A percentile compares a stretch with the other conserved stretches of the same genome.
Conservation (phyloP, 1,284 basidiomycete species). For the Ustilago crameri region DNA sequence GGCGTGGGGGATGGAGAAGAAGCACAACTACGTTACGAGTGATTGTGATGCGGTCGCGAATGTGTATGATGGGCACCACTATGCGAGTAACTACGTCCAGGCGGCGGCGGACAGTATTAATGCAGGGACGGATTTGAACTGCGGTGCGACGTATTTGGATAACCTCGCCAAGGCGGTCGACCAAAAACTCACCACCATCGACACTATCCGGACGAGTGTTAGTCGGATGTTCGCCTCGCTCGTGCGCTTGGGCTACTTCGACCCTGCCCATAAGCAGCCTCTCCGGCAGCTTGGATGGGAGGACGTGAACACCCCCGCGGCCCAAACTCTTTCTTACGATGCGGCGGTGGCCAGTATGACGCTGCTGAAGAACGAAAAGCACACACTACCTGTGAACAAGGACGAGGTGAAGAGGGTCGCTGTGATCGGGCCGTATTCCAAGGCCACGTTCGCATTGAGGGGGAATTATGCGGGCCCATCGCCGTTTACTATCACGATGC, state of each 20-base stretch:
- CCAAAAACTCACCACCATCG: slow-evolving; percentile 13
- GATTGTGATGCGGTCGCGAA: slow-evolving; percentile 34
- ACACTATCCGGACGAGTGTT: slow-evolving; percentile 10
- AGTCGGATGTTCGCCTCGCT: slow-evolving; percentile 20
- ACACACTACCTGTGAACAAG: slow-evolving; percentile 2
- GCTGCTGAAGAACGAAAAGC: slow-evolving; percentile 16
- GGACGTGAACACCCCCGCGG: slow-evolving; percentile 15
- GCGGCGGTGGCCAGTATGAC: slow-evolving; percentile 8
- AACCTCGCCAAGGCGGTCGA: slow-evolving; percentile 11
- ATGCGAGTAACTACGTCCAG: slow-evolving; percentile 17
- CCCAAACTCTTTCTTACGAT: slow-evolving; percentile 17
- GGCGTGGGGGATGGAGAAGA: slow-evolving; percentile 18
- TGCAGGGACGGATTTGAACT: slow-evolving; percentile 26
- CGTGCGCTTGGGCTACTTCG: slow-evolving; percentile 26
- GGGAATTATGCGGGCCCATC: slow-evolving; percentile 26
- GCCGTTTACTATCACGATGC: slow-evolving; percentile 12
- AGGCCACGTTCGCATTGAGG: slow-evolving; percentile 14
- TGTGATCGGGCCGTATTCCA: slow-evolving; percentile 21
- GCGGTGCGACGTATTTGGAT: slow-evolving; percentile 32
- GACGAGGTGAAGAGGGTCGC: slow-evolving; percentile 10
- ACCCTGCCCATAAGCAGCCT: slow-evolving; percentile 11
- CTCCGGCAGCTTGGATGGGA: slow-evolving; percentile 18
- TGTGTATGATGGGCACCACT: slow-evolving; percentile 29
- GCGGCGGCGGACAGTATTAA: slow-evolving; percentile 27
- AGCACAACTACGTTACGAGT: slow-evolving; percentile 30